Evolutionary conservation across 495 filamentous ascomycete species (phyloP), one percentile per base, ranked within the genome.

Genomic region (Mycothermus thermophilus): DNA sequence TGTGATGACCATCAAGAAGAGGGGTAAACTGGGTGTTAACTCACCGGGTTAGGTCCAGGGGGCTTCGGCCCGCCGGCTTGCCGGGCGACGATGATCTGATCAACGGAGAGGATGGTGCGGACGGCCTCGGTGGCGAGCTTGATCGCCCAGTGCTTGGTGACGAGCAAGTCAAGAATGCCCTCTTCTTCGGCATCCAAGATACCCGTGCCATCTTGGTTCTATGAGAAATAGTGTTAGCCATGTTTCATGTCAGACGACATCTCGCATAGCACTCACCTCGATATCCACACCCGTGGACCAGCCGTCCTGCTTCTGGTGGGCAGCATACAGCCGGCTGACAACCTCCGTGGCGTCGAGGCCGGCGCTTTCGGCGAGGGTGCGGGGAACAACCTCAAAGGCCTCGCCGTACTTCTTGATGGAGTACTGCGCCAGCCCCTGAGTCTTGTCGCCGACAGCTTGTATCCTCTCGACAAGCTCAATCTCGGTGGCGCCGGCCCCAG

Each of bases 51-150:
- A 30, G 83, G 86, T 12, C 80, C 84, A 9, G 92, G 90, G 20
- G 85, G 84, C 66, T 99, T 99, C 20, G 92, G 92, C 23, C 92
- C 92, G 51, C 92, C 92, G 16, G 92, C 92, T 62, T 95, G 88
- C 59, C 87, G 77, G 33, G 92, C 86, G 30, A 99, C 92, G 52
- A 99, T 99, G 48, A 99, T 96, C 64, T 99, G 92, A 62, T 99
- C 92, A 11, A 99, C 92, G 24, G 86, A 88, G 41, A 99, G 67
- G 24, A 99, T 81, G 27, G 92, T 96, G 37, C 92, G 74, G 32
- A 83, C 88, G 30, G 90, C 77, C 58, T 99, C 92, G 11, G 86
- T 95, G 27, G 92, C 92, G 30, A 99, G 64, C 59, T 87, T 86
- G 50, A 99, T 93, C 2, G 92, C 92, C 84, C 83, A 95, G 49